Base-by-base conservation (phyloP, 352 stramenopile genomes). In the Phytopythium vexans region DNA sequence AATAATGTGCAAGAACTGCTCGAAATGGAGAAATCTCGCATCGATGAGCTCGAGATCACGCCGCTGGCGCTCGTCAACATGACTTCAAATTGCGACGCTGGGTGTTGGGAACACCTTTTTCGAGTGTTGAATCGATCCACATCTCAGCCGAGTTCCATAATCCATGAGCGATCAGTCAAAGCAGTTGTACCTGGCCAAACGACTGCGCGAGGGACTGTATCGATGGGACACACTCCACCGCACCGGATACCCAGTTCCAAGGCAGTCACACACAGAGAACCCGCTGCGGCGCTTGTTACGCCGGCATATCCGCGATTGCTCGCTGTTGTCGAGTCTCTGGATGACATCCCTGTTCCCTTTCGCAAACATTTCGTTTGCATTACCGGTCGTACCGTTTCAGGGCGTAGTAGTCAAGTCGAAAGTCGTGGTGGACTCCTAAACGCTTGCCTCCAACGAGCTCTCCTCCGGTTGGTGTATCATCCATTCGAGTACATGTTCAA, bases 91-190 rank as follows among this genome's bases (percentile, higher is more conserved):
- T 6, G 1, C 14, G 31, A 49, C 16, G 12, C 49, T 6, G 46
- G 48, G 3, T 32, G 70, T 21, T 88, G 77, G 77, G 71, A 86
- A 52, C 66, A 58, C 8, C 45, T 88, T 2, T 72, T 80, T n/a
- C 63, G 77, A 14, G 67, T 80, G 12, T 37, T 86, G 2, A 43
- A 80, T n/a, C 61, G 63, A 0, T 68, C 55, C 7, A 56, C 55
- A 3, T 49, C 69, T 37, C 52, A 54, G 16, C 69, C 62, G 3
- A 71, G 51, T 27, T 78, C 70, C 0, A 12, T 56, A n/a, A 37
- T 31, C 7, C 51, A 62, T 21, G n/a, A 31, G 6, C 59, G 54
- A 3, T 27, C 21, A 27, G 21, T 27, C 21, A 27, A 27, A 27
- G 21, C 21, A 27, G 21, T 27, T 27, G 21, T 27, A 27, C 21